Base-by-base conservation (phyloP, 805 yeast species). In the Myxozyma geophila region DNA sequence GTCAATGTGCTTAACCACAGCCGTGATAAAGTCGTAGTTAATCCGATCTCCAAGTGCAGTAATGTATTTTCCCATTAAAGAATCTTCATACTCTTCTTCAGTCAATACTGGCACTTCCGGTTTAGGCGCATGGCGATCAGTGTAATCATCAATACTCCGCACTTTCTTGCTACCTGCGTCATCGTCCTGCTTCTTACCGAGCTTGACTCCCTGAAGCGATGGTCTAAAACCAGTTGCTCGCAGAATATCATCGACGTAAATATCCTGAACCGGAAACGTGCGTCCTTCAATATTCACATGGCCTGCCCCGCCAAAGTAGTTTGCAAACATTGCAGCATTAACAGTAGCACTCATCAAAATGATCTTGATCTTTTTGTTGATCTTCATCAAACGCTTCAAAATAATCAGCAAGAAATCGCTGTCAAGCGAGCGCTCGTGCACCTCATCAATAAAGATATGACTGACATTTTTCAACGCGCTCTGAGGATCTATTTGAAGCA, bases 341-440 rank as follows among this genome's bases (percentile, higher is more conserved):
- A 93, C 92, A 0, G 98, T 93, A 3, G 67, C 67, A 53, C 67
- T 89, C 98, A 95, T 93, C 56, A 95, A 79, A 9, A 93, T 81
- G 39, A 93, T 80, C 48, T 67, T 67, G 43, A 67, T 48, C 36
- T 50, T 58, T 54, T 79, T 80, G 50, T 74, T 71, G 52, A 74
- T 78, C 10, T 76, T 72, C 67, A 87, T 70, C 4, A 91, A 77
- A 44, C 81, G 82, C 70, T 90, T 92, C 66, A 93, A 78, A 54
- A 93, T 82, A 58, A 92, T 90, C 58, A 93, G 78, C 44, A 93
- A 79, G 61, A 92, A 86, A 75, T 93, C 98, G 64, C 92, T 86
- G 71, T 93, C 98, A 60, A 92, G 84, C 15, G 97, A 91, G 69
- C 98, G 79, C 76, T 93, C 98, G 74, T 93, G 98, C n/a, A 93